Evolutionary conservation across 2,329 filamentous ascomycete species (phyloP).

Genomic region (Claviceps maximensis): DNA sequence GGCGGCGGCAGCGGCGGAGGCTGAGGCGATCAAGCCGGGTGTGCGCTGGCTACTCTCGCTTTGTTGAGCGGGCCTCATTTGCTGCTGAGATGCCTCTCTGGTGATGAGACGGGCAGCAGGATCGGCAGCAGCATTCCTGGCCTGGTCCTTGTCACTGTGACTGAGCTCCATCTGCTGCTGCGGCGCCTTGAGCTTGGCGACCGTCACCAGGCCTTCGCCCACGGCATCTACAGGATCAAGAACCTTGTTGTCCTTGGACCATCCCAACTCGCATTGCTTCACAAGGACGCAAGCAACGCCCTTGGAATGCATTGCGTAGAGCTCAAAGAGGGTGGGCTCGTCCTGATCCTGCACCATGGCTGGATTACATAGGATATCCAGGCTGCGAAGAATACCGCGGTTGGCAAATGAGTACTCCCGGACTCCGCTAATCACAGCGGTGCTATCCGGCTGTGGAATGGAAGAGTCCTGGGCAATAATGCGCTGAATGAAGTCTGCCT

Average conservation of each 20-base stretch:
- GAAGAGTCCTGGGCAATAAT: conserved; percentile 58
- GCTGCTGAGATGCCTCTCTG: conserved; percentile 14
- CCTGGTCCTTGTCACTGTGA: conserved; percentile 23
- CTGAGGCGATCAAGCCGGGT: conserved; percentile 12
- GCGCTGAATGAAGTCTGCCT: conserved; percentile 76
- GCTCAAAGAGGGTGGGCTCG: conserved; percentile 72
- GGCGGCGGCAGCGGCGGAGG: background rate
- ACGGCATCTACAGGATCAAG: conserved; percentile 65
- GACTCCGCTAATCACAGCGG: conserved; percentile 92
- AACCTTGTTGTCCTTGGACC: conserved; percentile 83
- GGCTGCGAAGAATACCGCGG: conserved; percentile 74
- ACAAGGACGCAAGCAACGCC: conserved; percentile 84
- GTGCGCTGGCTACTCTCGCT: conserved; percentile 18
- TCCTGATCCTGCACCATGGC: conserved; percentile 49
- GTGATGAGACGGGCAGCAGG: conserved; percentile 21
- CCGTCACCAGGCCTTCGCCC: conserved; percentile 57
- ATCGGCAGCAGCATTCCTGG: conserved; percentile 16
- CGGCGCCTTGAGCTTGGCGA: conserved; percentile 52
- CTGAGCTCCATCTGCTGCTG: conserved; percentile 27
- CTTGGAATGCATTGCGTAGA: conserved; percentile 96
- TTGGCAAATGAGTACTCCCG: conserved; percentile 87
- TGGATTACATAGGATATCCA: conserved; percentile 72
- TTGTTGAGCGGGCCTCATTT: background rate
- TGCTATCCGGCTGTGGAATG: conserved; percentile 79
- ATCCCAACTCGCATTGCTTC: conserved; percentile 80